These are phyloP conservation scores for Neurospora sp. DNA, from an alignment of 495 filamentous ascomycete species.

Conservation along the genomic window DNA sequence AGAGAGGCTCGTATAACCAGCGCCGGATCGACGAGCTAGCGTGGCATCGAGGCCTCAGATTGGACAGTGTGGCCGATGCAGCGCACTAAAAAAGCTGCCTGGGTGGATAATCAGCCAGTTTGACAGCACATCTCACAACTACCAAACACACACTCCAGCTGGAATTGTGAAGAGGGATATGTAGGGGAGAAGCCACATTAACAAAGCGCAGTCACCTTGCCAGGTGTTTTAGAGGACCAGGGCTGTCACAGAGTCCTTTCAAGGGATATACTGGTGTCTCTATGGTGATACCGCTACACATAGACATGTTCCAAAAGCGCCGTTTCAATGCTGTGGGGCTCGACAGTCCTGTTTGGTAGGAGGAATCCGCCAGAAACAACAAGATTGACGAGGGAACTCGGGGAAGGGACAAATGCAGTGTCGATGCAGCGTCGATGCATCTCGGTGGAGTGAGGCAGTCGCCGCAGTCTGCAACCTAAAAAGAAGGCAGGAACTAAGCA, in stretches of 20 bases:
- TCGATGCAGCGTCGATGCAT: background rate
- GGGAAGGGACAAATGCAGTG: background rate
- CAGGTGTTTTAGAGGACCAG: background rate
- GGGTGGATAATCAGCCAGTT: background rate
- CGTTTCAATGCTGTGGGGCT: background rate
- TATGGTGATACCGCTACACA: background rate
- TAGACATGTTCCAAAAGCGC: background rate
- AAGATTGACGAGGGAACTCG: background rate
- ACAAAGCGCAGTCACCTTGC: background rate
- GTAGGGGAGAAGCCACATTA: background rate
- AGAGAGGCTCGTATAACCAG: background rate
- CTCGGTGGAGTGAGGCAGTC: background rate
- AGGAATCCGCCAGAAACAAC: background rate
- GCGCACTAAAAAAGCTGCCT: background rate
- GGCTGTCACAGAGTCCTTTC: background rate
- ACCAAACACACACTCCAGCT: background rate
- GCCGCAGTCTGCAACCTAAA: background rate
- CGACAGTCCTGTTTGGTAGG: background rate
- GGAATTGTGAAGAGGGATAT: background rate
- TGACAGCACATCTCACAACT: background rate
- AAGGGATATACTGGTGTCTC: background rate
- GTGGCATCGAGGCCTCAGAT: background rate
- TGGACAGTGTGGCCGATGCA: background rate
- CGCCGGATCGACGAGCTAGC: background rate
- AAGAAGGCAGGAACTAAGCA: background rate